These are phyloP conservation scores for Cordyceps sp. DNA, from an alignment of 2,329 filamentous ascomycete species.

Conservation along the genomic window DNA sequence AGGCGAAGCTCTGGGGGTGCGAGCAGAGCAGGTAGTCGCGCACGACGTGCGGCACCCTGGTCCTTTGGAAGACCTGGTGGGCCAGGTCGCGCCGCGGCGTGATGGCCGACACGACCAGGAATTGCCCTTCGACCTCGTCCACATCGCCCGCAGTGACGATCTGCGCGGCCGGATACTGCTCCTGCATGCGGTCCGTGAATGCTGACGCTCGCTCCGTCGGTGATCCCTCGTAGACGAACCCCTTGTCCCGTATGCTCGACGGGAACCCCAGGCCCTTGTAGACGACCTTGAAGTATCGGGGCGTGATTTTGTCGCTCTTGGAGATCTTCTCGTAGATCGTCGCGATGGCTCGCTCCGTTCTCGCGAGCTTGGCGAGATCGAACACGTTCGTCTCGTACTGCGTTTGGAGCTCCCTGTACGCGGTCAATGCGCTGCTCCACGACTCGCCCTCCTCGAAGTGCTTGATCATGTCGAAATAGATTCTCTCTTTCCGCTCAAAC, in stretches of 20 bases:
- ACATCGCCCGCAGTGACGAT: slow-evolving; percentile 53
- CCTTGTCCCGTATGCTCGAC: slow-evolving; percentile 64
- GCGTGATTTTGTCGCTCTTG: slow-evolving; percentile 60
- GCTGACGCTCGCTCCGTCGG: slow-evolving; percentile 59
- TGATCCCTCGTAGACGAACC: slow-evolving; percentile 79
- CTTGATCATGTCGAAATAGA: slow-evolving; percentile 92
- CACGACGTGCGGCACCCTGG: slow-evolving; percentile 67
- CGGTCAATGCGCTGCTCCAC: slow-evolving; percentile 74
- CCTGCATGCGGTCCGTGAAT: slow-evolving; percentile 84
- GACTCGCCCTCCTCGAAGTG: slow-evolving; percentile 88
- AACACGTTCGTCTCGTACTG: slow-evolving; percentile 84
- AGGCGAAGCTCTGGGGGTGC: slow-evolving; percentile 62
- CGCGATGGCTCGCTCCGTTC: slow-evolving; percentile 79
- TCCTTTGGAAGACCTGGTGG: slow-evolving; percentile 75
- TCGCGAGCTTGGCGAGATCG: slow-evolving; percentile 82
- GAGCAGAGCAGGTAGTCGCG: slow-evolving; percentile 75
- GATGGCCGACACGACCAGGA: slow-evolving; percentile 65
- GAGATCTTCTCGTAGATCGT: slow-evolving; percentile 80
- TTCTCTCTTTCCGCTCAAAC: slow-evolving; percentile 81
- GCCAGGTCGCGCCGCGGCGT: slow-evolving; percentile 66
- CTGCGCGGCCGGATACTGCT: slow-evolving; percentile 73
- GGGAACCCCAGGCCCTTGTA: slow-evolving; percentile 88
- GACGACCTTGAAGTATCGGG: slow-evolving; percentile 80
- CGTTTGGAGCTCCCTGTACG: slow-evolving; percentile 78
- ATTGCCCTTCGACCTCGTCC: slow-evolving; percentile 82